These are phyloP conservation scores for Coix lacrymajobi DNA, from an alignment of 176 grass and related monocot genomes.

Conservation along the genomic window DNA sequence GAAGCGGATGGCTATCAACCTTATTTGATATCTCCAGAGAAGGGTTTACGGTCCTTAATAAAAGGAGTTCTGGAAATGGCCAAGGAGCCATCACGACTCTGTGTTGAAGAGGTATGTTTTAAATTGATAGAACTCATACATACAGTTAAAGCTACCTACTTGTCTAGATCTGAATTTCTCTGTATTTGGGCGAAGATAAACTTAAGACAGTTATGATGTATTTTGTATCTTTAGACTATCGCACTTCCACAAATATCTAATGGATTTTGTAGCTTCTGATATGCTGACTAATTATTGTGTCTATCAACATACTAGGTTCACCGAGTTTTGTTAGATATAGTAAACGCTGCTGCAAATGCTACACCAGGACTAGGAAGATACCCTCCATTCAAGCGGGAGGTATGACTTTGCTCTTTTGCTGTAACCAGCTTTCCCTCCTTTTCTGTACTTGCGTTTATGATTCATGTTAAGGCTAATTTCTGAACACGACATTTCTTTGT, in stretches of 20 bases:
- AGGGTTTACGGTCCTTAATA: slow-evolving; percentile 86
- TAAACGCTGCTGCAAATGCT: slow-evolving; percentile 85
- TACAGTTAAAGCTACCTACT: background rate
- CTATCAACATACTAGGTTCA: slow-evolving; percentile 59
- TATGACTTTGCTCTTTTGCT: slow-evolving; percentile 28
- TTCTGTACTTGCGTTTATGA: background rate
- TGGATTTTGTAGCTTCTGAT: slow-evolving; percentile 14
- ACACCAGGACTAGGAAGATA: slow-evolving; percentile 93
- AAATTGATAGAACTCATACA: background rate
- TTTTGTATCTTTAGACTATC: slow-evolving; percentile 1
- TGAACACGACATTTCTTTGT: slow-evolving; percentile 29
- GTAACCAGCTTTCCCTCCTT: background rate
- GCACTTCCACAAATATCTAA: background rate
- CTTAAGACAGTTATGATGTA: background rate
- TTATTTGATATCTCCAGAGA: slow-evolving; percentile 94
- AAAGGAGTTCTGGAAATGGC: slow-evolving; percentile 93
- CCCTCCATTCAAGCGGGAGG: slow-evolving; percentile 94
- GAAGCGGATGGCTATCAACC: slow-evolving; percentile 97
- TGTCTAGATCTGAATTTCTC: background rate
- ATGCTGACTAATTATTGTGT: slow-evolving; percentile 9
- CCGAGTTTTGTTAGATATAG: slow-evolving; percentile 85
- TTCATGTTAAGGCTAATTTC: slow-evolving; percentile 29
- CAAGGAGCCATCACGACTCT: slow-evolving; percentile 86
- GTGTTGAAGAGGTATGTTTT: slow-evolving; percentile 73
- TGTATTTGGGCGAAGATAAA: slow-evolving; percentile 25